Percentiles rank a stretch among this genome's conserved stretches.
These are phyloP conservation scores for Alternaria consortialis DNA, from an alignment of 2,329 filamentous ascomycete genomes.

Conservation along the genomic window DNA sequence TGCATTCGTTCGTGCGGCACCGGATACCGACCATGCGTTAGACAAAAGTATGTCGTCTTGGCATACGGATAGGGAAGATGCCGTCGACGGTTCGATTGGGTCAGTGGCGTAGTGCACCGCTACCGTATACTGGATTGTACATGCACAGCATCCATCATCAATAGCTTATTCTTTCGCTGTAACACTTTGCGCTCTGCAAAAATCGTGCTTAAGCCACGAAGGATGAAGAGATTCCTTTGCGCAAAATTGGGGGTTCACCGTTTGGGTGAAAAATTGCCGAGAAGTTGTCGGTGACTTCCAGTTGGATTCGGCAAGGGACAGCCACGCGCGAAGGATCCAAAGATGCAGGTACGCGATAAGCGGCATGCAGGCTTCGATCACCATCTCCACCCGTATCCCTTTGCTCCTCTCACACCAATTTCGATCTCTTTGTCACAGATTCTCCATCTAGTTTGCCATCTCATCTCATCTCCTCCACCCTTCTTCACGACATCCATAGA, in stretches of 20 bases:
- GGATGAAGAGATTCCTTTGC: not conserved
- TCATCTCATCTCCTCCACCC: not conserved
- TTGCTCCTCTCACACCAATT: not conserved
- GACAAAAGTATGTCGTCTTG: not conserved
- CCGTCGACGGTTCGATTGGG: not conserved
- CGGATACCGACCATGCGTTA: not conserved
- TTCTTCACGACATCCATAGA: not conserved
- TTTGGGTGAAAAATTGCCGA: not conserved
- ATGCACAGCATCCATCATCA: not conserved
- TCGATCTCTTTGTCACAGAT: not conserved
- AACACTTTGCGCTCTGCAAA: not conserved
- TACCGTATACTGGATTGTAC: not conserved
- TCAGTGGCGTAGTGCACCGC: not conserved
- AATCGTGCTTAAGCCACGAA: not conserved
- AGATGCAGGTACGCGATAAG: slow-evolving; percentile 7
- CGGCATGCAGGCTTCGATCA: slow-evolving; percentile 5
- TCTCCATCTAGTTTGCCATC: not conserved
- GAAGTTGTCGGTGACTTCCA: not conserved
- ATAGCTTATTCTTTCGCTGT: not conserved
- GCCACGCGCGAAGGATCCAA: not conserved
- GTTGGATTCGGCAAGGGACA: not conserved
- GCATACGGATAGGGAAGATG: not conserved
- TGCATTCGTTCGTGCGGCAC: not conserved
- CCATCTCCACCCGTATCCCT: not conserved
- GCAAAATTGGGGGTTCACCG: not conserved